phyloP scores from a whole-genome alignment of 495 filamentous ascomycete genomes.

The Margaritispora aquatica region DNA sequence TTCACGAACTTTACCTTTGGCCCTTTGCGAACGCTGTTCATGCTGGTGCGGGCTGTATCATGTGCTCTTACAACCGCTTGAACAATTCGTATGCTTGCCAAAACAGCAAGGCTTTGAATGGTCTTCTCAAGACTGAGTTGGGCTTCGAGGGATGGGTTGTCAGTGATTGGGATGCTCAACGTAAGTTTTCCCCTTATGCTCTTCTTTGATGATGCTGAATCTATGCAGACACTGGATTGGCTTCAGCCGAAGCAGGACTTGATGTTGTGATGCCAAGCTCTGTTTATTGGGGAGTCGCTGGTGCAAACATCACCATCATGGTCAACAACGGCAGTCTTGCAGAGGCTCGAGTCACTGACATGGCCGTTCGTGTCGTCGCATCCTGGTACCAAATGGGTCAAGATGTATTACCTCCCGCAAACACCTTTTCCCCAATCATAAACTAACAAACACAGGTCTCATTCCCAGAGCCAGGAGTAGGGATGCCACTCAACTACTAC shows the following conservation, averaged over 20 bases:
- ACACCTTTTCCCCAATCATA: constrained; percentile 34
- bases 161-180: constrained; percentile 59
- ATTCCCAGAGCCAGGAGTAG: constrained; percentile 37
- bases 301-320: constrained; percentile 33
- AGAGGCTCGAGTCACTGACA: constrained; percentile 25
- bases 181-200: constrained; percentile 25
- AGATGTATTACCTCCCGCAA: constrained; percentile 4
- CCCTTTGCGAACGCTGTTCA: constrained; percentile 61
- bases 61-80: constrained; percentile 66
- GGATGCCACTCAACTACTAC: constrained; percentile 45
- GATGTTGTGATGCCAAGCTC: constrained; percentile 87
- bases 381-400: constrained; percentile 49
- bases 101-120: constrained; percentile 56
- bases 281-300: constrained; percentile 52
- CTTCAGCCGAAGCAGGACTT: constrained; percentile 70
- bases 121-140: constrained; percentile 58
- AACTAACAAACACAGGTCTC: constrained; percentile 45
- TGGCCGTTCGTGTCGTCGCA: constrained; percentile 41
- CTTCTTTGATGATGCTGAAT: not conserved
- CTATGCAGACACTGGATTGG: constrained; percentile 57
- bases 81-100: constrained; percentile 62
- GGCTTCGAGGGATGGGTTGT: constrained; percentile 65
- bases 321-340: constrained; percentile 44
- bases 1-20: constrained; percentile 71
- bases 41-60: constrained; percentile 54